Evolutionary conservation across 2,329 filamentous ascomycete species (phyloP).

Genomic region (Teratosphaeria epicoccoides): DNA sequence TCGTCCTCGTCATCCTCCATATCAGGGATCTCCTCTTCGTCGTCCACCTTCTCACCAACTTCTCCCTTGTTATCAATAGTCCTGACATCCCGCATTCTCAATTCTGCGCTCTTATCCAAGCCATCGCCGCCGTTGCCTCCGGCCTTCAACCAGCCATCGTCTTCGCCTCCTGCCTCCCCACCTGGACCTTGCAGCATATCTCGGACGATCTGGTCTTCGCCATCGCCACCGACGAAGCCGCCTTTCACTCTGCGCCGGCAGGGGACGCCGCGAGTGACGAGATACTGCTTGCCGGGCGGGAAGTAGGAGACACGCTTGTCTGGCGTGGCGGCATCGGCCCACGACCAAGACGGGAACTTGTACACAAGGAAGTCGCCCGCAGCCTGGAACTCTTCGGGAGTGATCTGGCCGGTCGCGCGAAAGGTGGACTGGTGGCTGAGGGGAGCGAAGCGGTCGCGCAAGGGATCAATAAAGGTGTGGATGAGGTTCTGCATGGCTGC

Average conservation of each 20-base stretch:
- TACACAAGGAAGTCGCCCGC: constrained; percentile 96
- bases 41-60: constrained; percentile 62
- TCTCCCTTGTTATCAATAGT: constrained; percentile 86
- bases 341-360: constrained; percentile 98
- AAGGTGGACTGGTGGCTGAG: constrained; percentile 88
- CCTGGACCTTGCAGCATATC: constrained; percentile 55
- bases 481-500: constrained; percentile 73
- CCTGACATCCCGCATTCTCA: constrained; percentile 68
- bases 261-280: constrained; percentile 88
- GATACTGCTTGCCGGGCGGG: constrained; percentile 83
- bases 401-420: constrained; percentile 87
- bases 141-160: constrained; percentile 86
- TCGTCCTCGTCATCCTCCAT: constrained; percentile 96
- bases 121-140: constrained; percentile 60
- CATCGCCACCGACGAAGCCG: constrained; percentile 71
- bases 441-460: constrained; percentile 84
- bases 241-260: constrained; percentile 76
- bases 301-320: constrained; percentile 70
- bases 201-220: constrained; percentile 75
- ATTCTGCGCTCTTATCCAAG: constrained; percentile 40
- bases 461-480: constrained; percentile 72
- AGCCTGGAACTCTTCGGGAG: constrained; percentile 88
- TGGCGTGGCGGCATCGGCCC: constrained; percentile 78
- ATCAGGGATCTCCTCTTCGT: constrained; percentile 80
- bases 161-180: constrained; percentile 43